Evolutionary conservation across 352 stramenopile species (phyloP).

Genomic region (Globisporangium alternatum): DNA sequence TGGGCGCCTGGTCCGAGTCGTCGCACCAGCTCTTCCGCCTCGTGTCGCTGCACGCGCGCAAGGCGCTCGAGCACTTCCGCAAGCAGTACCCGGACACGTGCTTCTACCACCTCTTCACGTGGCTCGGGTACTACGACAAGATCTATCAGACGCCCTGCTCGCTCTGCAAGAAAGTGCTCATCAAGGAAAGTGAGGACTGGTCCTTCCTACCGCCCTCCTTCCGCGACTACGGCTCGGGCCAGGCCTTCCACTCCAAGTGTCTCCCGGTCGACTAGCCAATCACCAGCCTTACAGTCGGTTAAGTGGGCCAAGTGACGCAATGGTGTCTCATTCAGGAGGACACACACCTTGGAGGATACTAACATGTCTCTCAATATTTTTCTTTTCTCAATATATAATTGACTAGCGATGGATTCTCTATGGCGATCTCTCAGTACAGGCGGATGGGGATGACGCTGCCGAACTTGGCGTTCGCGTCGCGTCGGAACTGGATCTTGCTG

Average conservation of each 20-base stretch:
- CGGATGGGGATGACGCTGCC: slow-evolving; percentile 70
- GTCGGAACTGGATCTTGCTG: slow-evolving; percentile 34
- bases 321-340: not conserved
- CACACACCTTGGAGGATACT: too few relatives aligned
- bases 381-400: slow-evolving; percentile 15
- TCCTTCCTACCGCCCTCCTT: slow-evolving; percentile 83
- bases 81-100: slow-evolving; percentile 83
- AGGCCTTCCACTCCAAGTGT: slow-evolving; percentile 84
- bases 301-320: not conserved
- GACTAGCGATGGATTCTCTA: not conserved
- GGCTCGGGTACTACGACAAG: slow-evolving; percentile 87
- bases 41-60: slow-evolving; percentile 69
- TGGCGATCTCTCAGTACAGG: slow-evolving; percentile 23
- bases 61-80: slow-evolving; percentile 79
- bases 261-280: slow-evolving; percentile 44
- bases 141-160: slow-evolving; percentile 86
- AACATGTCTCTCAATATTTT: slow-evolving; percentile 7
- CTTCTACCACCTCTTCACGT: slow-evolving; percentile 87
- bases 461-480: slow-evolving; percentile 34
- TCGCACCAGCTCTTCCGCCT: slow-evolving; percentile 78
- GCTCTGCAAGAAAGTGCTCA: slow-evolving; percentile 82
- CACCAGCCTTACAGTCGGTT: not conserved
- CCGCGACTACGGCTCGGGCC: slow-evolving; percentile 76
- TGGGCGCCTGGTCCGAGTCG: slow-evolving; percentile 81
- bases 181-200: slow-evolving; percentile 79